phyloP scores from a whole-genome alignment of 2,329 filamentous ascomycete species.

The Penicillium brevicompactum region DNA sequence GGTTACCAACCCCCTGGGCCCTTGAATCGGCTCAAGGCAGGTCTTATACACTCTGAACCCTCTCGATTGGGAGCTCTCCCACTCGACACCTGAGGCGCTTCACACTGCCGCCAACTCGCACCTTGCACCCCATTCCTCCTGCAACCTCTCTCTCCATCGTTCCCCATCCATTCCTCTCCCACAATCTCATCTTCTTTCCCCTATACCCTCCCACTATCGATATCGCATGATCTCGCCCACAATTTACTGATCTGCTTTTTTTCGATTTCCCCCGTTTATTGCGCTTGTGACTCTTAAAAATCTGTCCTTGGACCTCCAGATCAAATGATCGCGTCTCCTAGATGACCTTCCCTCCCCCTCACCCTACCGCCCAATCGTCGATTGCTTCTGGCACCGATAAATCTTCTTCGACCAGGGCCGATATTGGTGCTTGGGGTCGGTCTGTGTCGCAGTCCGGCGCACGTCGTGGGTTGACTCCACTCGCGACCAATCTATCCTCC shows the following conservation, averaged over 20 bases:
- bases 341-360: constrained; percentile 60
- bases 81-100: constrained; percentile 24
- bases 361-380: constrained; percentile 54
- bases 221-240: constrained; percentile 10
- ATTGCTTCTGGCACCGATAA: constrained; percentile 55
- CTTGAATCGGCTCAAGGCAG: neutral
- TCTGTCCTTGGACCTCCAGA: constrained; percentile 42
- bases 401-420: constrained; percentile 47
- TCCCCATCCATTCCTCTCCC: constrained; percentile 19
- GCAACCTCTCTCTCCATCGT: constrained; percentile 22
- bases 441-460: constrained; percentile 56
- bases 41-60: neutral
- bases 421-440: constrained; percentile 61
- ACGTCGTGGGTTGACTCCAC: constrained; percentile 60
- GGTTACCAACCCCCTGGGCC: neutral
- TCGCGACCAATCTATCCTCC: constrained; percentile 55
- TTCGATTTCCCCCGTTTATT: constrained; percentile 19
- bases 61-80: constrained; percentile 21
- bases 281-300: constrained; percentile 29
- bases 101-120: constrained; percentile 26
- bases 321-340: constrained; percentile 57
- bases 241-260: constrained; percentile 14
- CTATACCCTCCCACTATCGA: constrained; percentile 10
- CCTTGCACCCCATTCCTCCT: constrained; percentile 22
- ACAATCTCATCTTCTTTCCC: constrained; percentile 17